A percentile compares a stretch with the other conserved stretches of the same genome.
These are phyloP conservation scores for Rhododendron griersonianum DNA, from an alignment of 148 eudicot genomes.

Conservation along the genomic window DNA sequence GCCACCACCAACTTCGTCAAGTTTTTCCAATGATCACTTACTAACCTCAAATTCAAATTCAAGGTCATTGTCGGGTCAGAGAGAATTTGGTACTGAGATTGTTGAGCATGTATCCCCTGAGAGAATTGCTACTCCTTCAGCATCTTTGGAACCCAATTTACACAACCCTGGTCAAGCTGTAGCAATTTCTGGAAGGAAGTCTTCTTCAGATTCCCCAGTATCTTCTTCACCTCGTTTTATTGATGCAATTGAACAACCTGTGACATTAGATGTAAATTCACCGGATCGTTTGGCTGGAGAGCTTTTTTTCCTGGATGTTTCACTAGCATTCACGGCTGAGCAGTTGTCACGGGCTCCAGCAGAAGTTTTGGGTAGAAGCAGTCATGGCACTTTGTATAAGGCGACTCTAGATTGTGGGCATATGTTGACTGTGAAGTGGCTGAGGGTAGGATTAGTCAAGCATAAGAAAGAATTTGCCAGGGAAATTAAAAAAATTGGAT, in stretches of 20 bases:
- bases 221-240: constrained; percentile 70
- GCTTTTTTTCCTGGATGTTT: constrained; percentile 63
- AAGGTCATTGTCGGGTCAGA: constrained; percentile 66
- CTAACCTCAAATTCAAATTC: constrained; percentile 70
- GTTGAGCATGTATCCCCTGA: constrained; percentile 44
- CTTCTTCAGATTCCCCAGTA: constrained; percentile 74
- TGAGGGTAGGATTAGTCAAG: constrained; percentile 87
- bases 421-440: constrained; percentile 92
- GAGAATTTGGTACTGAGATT: constrained; percentile 50
- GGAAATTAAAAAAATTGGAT: constrained; percentile 83
- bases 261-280: constrained; percentile 75
- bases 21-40: constrained; percentile 80
- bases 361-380: constrained; percentile 94
- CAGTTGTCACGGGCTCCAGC: constrained; percentile 93
- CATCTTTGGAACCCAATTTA: constrained; percentile 33
- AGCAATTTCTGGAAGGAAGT: constrained; percentile 56
- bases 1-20: constrained; percentile 53
- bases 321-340: constrained; percentile 76
- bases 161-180: constrained; percentile 24
- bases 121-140: constrained; percentile 24
- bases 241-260: constrained; percentile 64
- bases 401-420: constrained; percentile 77
- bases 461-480: constrained; percentile 86
- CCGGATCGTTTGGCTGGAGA: constrained; percentile 97
- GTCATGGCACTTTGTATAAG: constrained; percentile 90